A percentile compares a stretch with the other conserved stretches of the same genome.
Conservation (phyloP, 2,329 filamentous ascomycete species). For the Trematosphaeria pertusa region DNA sequence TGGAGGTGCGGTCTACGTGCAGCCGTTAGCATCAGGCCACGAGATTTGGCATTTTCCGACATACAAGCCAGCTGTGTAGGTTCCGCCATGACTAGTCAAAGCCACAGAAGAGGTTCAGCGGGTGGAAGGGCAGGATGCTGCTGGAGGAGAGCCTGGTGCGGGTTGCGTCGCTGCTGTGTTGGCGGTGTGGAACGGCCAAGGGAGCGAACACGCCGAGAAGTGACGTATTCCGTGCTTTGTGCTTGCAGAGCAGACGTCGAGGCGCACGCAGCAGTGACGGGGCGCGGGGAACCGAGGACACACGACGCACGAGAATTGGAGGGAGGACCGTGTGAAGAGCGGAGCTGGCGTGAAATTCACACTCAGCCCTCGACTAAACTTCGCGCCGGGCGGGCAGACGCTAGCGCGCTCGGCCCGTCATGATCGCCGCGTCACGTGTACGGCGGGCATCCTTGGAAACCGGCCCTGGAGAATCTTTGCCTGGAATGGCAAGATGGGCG, state of each 20-base stretch:
- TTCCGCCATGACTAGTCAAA: conserved; percentile 93
- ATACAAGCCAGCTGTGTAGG: conserved; percentile 90
- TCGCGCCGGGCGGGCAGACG: not conserved
- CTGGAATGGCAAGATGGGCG: too few relatives aligned
- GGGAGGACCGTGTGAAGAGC: conserved; percentile 18
- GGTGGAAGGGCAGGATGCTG: conserved; percentile 36
- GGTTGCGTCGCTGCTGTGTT: conserved; percentile 25
- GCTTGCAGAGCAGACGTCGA: conserved; percentile 34
- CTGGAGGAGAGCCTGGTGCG: conserved; percentile 36
- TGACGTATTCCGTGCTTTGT: conserved; percentile 37
- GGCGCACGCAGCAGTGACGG: conserved; percentile 42
- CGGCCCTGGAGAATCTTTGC: too few relatives aligned
- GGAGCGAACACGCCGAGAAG: conserved; percentile 35
- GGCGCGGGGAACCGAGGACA: conserved; percentile 23
- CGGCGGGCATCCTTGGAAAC: too few relatives aligned
- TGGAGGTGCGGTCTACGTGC: conserved; percentile 84
- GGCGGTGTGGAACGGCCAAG: conserved; percentile 40
- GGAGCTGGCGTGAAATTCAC: conserved; percentile 15
- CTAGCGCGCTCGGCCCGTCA: too few relatives aligned
- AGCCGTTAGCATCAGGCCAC: conserved; percentile 4
- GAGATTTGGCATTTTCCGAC: conserved; percentile 35
- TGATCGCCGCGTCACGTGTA: too few relatives aligned
- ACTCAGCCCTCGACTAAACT: conserved; percentile 5
- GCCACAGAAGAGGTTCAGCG: conserved; percentile 66
- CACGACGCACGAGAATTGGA: conserved; percentile 24